Base-by-base conservation (phyloP, 2,329 filamentous ascomycete genomes). In the Ambrosiella cleistominuta region DNA sequence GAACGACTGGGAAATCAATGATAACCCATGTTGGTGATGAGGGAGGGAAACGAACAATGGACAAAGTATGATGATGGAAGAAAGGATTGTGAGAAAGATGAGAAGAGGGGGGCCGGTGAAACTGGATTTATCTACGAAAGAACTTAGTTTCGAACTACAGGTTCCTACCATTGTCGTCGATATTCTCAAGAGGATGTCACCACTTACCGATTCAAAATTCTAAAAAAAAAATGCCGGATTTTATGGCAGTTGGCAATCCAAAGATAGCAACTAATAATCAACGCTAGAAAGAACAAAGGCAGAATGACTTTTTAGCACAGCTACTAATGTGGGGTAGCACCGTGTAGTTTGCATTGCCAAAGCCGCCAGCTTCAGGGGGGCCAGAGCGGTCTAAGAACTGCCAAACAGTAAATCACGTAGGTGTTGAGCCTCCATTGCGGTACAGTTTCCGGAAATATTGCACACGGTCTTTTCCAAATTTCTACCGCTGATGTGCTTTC, bases 1-100 rank as follows among this genome's bases (percentile, higher is more conserved):
- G 52, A 54, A 40, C 37, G 42, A 54, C 47, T 44, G 35, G 27
- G 7, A 39, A 54, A 53, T 50, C 57, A 61, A 57, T 55, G 53
- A 35, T 57, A 51, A 44, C 27, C 38, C 50, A 58, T 60, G 12
- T 49, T 42, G 55, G 11, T 13, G 17, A 52, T 35, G 36, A n/a
- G 19, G 47, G 47, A 56, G 19, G 27, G 47, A 49, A 42, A 61
- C 6, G 38, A 38, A 54, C 6, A 55, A 27, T 27, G 49, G 40
- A 58, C n/a, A 13, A 19, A 19, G 39, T 7, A 7, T 36, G 37
- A 27, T 17, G 7, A 54, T 11, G n/a, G 2, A 42, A 27, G 27
- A 27, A 27, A 27, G 44, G 39, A 54, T 54, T 2, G 11, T 7
- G 8, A 19, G 15, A 54, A 35, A 3, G 52, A n/a, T 27, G 52